A percentile compares a stretch with the other conserved stretches of the same genome.
These are phyloP conservation scores for Cercospora beticola DNA, from an alignment of 2,329 filamentous ascomycete genomes.

Conservation along the genomic window DNA sequence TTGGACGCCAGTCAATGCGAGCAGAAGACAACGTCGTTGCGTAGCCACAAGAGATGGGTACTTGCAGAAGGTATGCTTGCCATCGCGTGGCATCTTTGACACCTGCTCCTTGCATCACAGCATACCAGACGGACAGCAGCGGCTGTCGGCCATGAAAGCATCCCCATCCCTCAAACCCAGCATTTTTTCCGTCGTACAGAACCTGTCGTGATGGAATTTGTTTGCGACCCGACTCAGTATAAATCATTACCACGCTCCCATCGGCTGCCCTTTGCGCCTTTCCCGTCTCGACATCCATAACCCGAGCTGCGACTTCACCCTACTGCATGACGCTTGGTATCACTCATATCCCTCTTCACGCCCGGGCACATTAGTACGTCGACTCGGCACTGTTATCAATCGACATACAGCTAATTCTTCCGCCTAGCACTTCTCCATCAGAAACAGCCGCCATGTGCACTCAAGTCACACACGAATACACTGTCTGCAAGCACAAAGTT, in stretches of 20 bases:
- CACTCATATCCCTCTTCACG: background rate
- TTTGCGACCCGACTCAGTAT: slow-evolving; percentile 28
- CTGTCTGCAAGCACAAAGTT: slow-evolving; percentile 46
- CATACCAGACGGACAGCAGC: slow-evolving; percentile 27
- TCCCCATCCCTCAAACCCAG: slow-evolving; percentile 23
- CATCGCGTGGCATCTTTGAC: slow-evolving; percentile 29
- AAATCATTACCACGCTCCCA: slow-evolving; percentile 23
- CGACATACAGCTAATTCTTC: background rate
- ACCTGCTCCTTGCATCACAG: slow-evolving; percentile 29
- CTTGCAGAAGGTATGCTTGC: slow-evolving; percentile 23
- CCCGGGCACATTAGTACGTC: background rate
- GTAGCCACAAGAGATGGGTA: slow-evolving; percentile 19
- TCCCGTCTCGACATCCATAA: background rate
- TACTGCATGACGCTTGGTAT: background rate
- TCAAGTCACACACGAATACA: slow-evolving; percentile 49
- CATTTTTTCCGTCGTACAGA: slow-evolving; percentile 23
- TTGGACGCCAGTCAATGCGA: slow-evolving; percentile 20
- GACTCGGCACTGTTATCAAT: background rate
- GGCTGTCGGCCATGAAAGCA: slow-evolving; percentile 27
- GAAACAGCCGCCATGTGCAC: slow-evolving; percentile 45
- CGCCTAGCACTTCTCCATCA: background rate
- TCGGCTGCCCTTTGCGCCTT: background rate
- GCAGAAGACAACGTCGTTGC: slow-evolving; percentile 16
- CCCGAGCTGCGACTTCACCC: background rate
- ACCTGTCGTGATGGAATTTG: slow-evolving; percentile 28